phyloP scores from a whole-genome alignment of 164 flowering plant species.

The Nymphaea thermarum region DNA sequence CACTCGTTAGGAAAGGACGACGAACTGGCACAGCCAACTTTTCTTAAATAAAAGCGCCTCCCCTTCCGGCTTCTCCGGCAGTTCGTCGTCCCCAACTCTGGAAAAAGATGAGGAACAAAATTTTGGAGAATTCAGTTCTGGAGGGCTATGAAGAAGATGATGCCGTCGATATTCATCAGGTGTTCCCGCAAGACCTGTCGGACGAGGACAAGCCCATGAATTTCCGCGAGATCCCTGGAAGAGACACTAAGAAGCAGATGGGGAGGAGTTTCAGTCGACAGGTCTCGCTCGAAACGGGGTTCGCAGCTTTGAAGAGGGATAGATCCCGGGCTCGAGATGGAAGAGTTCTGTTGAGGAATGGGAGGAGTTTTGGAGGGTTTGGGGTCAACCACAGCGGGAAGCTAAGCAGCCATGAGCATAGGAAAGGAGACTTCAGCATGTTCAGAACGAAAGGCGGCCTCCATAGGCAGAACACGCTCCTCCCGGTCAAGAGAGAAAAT shows the following conservation, averaged over 20 bases:
- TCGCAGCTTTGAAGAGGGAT: conserved; percentile 49
- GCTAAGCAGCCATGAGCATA: conserved; percentile 21
- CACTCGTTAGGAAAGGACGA: too few relatives aligned
- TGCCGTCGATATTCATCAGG: neutral
- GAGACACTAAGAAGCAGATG: conserved; percentile 21
- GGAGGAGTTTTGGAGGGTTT: conserved; percentile 64
- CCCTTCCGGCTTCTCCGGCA: neutral
- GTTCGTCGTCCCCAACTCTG: neutral
- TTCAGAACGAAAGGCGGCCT: conserved; percentile 71
- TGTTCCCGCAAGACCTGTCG: neutral
- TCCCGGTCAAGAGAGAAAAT: conserved; percentile 37
- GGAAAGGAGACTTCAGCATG: conserved; percentile 68
- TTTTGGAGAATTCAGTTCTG: neutral
- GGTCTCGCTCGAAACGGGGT: conserved; percentile 87
- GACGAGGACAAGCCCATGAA: neutral
- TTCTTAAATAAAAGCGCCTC: neutral
- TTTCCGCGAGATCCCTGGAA: neutral
- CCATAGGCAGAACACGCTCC: conserved; percentile 46
- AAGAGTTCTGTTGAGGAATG: conserved; percentile 49
- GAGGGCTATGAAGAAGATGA: neutral
- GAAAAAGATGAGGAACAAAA: neutral
- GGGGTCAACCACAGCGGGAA: conserved; percentile 11
- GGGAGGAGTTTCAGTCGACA: conserved; percentile 49
- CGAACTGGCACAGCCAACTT: neutral
- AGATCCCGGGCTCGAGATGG: conserved; percentile 26